phyloP scores from a whole-genome alignment of 345 rosid genomes.

The Balakata baccata region DNA sequence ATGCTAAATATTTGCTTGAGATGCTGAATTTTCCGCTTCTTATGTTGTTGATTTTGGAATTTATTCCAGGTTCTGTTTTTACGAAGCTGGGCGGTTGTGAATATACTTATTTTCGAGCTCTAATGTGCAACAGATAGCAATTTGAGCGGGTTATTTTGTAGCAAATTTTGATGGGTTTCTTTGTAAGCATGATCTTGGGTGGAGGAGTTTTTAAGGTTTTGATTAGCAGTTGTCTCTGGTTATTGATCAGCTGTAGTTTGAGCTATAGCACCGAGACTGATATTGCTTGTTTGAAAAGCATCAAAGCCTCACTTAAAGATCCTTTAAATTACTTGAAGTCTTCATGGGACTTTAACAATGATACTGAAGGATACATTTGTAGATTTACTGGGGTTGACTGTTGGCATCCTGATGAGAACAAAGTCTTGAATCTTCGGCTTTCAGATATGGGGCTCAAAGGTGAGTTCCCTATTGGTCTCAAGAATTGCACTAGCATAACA shows the following conservation, averaged over 20 bases:
- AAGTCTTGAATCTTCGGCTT: slow-evolving; percentile 63
- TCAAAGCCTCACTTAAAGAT: slow-evolving; percentile 41
- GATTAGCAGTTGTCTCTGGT: slow-evolving; percentile 33
- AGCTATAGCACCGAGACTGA: slow-evolving; percentile 41
- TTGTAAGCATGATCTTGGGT: slow-evolving; percentile 26
- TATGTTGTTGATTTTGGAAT: slow-evolving; percentile 1
- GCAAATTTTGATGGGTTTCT: slow-evolving; percentile 21
- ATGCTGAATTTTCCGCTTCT: slow-evolving; percentile 18
- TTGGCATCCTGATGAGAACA: slow-evolving; percentile 93
- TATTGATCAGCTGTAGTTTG: slow-evolving; percentile 35
- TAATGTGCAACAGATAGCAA: slow-evolving; percentile 11
- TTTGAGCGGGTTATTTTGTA: slow-evolving; percentile 14
- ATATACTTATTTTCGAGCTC: slow-evolving; percentile 16
- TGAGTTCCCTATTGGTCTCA: slow-evolving; percentile 50
- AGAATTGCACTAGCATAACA: slow-evolving; percentile 52
- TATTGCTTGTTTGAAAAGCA: slow-evolving; percentile 47
- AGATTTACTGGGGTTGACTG: slow-evolving; percentile 73
- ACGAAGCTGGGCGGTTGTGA: slow-evolving; percentile 13
- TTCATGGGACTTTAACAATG: slow-evolving; percentile 59
- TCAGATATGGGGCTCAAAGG: slow-evolving; percentile 65
- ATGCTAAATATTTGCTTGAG: not conserved
- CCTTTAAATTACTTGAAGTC: slow-evolving; percentile 42
- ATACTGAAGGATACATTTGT: slow-evolving; percentile 63
- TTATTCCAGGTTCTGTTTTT: slow-evolving; percentile 30
- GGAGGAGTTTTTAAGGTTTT: slow-evolving; percentile 21